Base-by-base conservation (phyloP, 768 basidiomycete genomes). In the Leccinum barrowsii region DNA sequence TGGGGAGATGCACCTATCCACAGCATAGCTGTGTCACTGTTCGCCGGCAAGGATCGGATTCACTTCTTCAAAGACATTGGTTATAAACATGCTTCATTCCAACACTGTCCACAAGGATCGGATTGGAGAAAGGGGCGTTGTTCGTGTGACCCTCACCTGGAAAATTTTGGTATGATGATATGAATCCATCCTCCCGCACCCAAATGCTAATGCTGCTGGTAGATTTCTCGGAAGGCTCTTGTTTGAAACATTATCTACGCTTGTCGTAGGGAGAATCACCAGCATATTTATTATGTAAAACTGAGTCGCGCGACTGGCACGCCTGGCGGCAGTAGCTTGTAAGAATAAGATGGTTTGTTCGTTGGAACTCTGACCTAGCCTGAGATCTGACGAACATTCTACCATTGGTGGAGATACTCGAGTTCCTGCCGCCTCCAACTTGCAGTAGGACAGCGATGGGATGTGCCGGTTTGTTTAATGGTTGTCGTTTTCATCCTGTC, bases 1-100 rank as follows among this genome's bases (percentile, higher is more conserved):
- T 94, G 93, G 93, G 96, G 96, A 52, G 95, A 97, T 75, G 96
- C 96, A n/a, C 85, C 85, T 10, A 84, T 94, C 7, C 92, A 94
- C 68, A 90, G 87, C 55, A 94, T 98, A 58, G 96, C 90, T 35
- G 94, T 89, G 1, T 88, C 95, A 0, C 77, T 98, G 8, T 91
- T 98, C 63, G 89, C 92, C 0, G 82, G 81, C 70, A 94, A 91
- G 70, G 89, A 92, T 17, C 90, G 93, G 73, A 86, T 98, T 46
- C 92, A 97, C 72, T 98, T 92, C 77, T 98, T 98, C 80, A 83
- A 88, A 62, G 94, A 98, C 67, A 92, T 98, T 52, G 95, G 87
- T 4, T 98, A 97, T 70, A 82, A 86, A 34, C 94, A 98, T 66
- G 87, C 92, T 65, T 93, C 94, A 11, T 98, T 98, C 84, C 91